phyloP scores from a whole-genome alignment of 2,329 filamentous ascomycete species.

The Xylariales sp. region DNA sequence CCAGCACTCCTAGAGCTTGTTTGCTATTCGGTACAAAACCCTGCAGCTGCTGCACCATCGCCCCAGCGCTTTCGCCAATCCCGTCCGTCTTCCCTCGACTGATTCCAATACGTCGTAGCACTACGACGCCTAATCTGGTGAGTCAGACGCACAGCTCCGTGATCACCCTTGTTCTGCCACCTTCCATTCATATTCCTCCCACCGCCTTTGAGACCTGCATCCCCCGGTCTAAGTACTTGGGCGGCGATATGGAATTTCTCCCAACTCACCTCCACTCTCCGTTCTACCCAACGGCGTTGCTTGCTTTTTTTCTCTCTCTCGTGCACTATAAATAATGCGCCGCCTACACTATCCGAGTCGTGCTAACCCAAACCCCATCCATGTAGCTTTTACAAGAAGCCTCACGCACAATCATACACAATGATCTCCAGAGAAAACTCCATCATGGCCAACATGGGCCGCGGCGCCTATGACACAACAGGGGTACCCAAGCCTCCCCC shows the following conservation, averaged over 20 bases:
- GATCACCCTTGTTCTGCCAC: constrained; percentile 10
- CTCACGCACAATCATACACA: constrained; percentile 9
- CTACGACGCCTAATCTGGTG: constrained; percentile 23
- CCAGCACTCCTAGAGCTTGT: too few relatives aligned
- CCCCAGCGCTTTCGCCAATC: constrained; percentile 25
- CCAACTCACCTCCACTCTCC: not conserved
- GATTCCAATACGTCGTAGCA: constrained; percentile 20
- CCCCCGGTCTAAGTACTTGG: constrained; percentile 9
- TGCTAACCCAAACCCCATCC: too few relatives aligned
- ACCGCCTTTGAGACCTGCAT: constrained; percentile 6
- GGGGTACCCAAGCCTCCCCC: constrained; percentile 29
- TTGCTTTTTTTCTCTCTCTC: not conserved
- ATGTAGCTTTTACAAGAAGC: too few relatives aligned
- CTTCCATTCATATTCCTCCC: constrained; percentile 12
- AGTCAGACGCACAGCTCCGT: constrained; percentile 25
- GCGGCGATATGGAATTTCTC: constrained; percentile 5
- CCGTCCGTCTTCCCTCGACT: constrained; percentile 15
- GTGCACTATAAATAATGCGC: not conserved
- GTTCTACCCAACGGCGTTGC: not conserved
- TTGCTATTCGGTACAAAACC: constrained; percentile 22
- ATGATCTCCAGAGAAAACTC: constrained; percentile 24
- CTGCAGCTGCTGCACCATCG: constrained; percentile 21
- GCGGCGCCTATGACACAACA: constrained; percentile 29
- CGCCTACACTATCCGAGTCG: too few relatives aligned
- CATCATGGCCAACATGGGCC: constrained; percentile 27